Percentiles rank a stretch among this genome's conserved stretches.
Conservation (phyloP, 768 basidiomycete species). For the Lactifluus hygrophoroides region DNA sequence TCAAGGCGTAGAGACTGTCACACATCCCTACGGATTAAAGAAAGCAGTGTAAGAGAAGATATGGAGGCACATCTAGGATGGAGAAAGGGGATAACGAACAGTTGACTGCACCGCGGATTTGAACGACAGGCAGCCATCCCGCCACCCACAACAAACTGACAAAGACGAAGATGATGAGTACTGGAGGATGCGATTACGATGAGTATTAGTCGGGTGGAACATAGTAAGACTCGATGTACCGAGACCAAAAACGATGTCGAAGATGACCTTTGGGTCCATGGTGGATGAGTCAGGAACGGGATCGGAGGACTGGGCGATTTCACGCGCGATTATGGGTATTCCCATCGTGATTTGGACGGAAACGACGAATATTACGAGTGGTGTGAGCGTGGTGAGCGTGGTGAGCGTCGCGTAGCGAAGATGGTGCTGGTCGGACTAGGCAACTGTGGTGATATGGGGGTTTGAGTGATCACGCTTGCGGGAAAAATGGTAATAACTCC, state of each 20-base stretch:
- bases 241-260: not conserved
- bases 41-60: not conserved
- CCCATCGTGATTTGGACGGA: not conserved
- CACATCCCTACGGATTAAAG: not conserved
- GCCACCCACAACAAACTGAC: not conserved
- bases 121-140: no score
- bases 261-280: not conserved
- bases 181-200: not conserved
- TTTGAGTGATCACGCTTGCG: no score
- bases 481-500: no score
- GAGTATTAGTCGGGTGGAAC: not conserved
- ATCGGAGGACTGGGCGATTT: not conserved
- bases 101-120: not conserved
- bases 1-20: not conserved
- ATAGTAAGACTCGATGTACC: not conserved
- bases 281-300: not conserved
- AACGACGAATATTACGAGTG: not conserved
- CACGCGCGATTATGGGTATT: not conserved
- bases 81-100: not conserved
- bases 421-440: not conserved
- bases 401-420: not conserved
- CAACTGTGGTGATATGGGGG: not conserved
- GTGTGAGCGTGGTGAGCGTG: no score
- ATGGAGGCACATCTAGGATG: not conserved
- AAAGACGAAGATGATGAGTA: not conserved